Percentiles rank a stretch among this genome's conserved stretches.
Evolutionary conservation across 2,329 filamentous ascomycete species (phyloP).

Genomic region (Ramularia endophylla): DNA sequence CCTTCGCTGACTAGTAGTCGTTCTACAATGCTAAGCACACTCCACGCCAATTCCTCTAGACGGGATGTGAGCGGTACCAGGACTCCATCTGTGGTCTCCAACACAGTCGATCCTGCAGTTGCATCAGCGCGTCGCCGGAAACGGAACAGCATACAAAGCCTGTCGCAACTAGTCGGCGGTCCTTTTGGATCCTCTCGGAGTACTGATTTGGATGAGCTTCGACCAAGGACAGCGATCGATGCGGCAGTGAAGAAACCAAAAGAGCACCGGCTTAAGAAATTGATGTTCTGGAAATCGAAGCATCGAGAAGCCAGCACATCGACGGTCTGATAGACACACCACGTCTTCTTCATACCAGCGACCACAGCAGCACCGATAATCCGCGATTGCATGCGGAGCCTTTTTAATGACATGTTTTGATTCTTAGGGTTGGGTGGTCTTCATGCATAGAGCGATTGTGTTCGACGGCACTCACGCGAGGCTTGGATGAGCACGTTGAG

Average conservation of each 20-base stretch:
- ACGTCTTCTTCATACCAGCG: not conserved
- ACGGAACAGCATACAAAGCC: slow-evolving; percentile 68
- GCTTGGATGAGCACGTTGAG: not conserved
- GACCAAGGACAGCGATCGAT: slow-evolving; percentile 41
- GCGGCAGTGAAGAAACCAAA: slow-evolving; percentile 67
- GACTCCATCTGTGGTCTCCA: slow-evolving; percentile 38
- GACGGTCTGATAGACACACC: slow-evolving; percentile 7
- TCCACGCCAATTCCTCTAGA: slow-evolving; percentile 44
- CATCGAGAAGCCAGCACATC: slow-evolving; percentile 21
- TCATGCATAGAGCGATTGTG: not conserved
- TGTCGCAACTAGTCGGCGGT: slow-evolving; percentile 69
- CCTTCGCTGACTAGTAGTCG: slow-evolving; percentile 70
- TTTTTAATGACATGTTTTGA: not conserved
- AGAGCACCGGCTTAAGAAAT: slow-evolving; percentile 62
- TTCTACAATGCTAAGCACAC: slow-evolving; percentile 66
- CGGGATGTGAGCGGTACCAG: slow-evolving; percentile 33
- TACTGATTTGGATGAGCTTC: slow-evolving; percentile 13
- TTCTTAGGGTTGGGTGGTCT: not conserved
- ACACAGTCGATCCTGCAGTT: slow-evolving; percentile 29
- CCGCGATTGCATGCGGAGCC: not conserved
- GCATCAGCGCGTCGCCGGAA: slow-evolving; percentile 55
- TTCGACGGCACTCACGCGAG: not conserved
- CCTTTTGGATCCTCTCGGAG: slow-evolving; percentile 50
- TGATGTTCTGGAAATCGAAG: slow-evolving; percentile 73
- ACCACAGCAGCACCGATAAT: not conserved